Percentiles rank a stretch among this genome's conserved stretches.
phyloP scores from a whole-genome alignment of 2,329 filamentous ascomycete species.

The Hypoxylon sp. region DNA sequence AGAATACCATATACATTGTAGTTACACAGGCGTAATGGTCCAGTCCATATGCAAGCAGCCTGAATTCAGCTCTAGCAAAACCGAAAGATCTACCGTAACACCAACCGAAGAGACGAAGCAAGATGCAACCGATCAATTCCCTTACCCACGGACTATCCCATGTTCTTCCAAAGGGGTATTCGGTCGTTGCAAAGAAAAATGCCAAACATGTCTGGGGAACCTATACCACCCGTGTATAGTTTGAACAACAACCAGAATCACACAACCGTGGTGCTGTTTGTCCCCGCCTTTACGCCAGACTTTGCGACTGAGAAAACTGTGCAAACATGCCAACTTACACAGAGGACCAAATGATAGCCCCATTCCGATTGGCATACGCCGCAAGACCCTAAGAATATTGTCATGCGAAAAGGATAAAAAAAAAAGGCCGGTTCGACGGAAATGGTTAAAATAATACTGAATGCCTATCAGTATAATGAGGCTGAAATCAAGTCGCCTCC shows the following conservation, averaged over 20 bases:
- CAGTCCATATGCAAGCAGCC: slow-evolving; percentile 41
- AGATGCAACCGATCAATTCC: slow-evolving; percentile 31
- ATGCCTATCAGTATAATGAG: slow-evolving; percentile 41
- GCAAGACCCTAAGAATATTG: slow-evolving; percentile 27
- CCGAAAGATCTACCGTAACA: slow-evolving; percentile 35
- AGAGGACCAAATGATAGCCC: slow-evolving; percentile 30
- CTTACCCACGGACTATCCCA: slow-evolving; percentile 28
- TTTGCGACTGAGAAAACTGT: slow-evolving; percentile 34
- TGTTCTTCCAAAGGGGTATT: slow-evolving; percentile 38
- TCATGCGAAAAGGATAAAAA: slow-evolving; percentile 14
- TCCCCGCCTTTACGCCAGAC: slow-evolving; percentile 42
- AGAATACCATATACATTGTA: slow-evolving; percentile 40
- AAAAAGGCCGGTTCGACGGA: slow-evolving; percentile 29
- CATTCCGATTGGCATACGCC: slow-evolving; percentile 32
- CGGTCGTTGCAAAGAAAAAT: slow-evolving; percentile 33
- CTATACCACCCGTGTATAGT: slow-evolving; percentile 34
- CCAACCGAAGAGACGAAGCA: slow-evolving; percentile 28
- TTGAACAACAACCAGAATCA: slow-evolving; percentile 26
- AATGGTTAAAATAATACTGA: slow-evolving; percentile 35
- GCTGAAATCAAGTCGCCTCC: slow-evolving; percentile 39
- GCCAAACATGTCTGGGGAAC: slow-evolving; percentile 31
- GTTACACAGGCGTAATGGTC: slow-evolving; percentile 34
- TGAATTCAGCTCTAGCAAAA: slow-evolving; percentile 34
- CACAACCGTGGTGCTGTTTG: slow-evolving; percentile 39
- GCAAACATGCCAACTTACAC: slow-evolving; percentile 44